phyloP scores from a whole-genome alignment of 148 eudicot genomes.

The Chenopodium album region DNA sequence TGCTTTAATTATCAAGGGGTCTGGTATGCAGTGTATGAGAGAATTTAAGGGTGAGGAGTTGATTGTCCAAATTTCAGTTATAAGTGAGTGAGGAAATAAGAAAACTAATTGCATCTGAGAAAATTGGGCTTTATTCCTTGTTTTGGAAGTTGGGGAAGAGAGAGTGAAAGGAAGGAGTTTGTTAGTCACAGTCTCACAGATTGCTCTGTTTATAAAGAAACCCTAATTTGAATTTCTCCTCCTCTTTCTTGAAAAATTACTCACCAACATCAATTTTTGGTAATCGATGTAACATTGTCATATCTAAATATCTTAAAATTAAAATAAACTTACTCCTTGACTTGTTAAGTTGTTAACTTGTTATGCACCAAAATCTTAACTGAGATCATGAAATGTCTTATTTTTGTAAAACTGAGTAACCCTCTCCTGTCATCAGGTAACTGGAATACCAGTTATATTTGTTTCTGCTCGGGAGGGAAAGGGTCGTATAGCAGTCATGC shows the following conservation, averaged over 20 bases:
- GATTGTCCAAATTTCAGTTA: neutral
- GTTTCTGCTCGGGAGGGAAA: slow-evolving; percentile 85
- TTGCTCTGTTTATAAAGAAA: neutral
- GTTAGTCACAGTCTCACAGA: neutral
- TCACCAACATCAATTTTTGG: neutral
- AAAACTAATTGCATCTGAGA: neutral
- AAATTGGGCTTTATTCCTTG: neutral
- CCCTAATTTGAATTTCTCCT: neutral
- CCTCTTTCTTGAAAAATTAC: neutral
- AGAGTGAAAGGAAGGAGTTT: neutral
- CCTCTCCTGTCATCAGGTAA: slow-evolving; percentile 45
- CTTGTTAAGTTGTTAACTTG: neutral
- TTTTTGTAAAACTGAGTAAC: neutral
- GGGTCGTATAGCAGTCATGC: slow-evolving; percentile 72
- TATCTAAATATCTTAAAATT: neutral
- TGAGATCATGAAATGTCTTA: neutral
- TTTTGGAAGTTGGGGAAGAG: neutral
- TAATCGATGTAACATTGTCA: neutral
- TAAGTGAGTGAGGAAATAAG: neutral
- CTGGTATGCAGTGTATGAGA: neutral
- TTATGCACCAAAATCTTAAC: neutral
- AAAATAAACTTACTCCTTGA: neutral
- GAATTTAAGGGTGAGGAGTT: neutral
- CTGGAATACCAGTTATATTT: slow-evolving; percentile 91
- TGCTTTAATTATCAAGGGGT: neutral